Base-by-base conservation (phyloP, 208 protist genomes). In the Crithidia bombi region DNA sequence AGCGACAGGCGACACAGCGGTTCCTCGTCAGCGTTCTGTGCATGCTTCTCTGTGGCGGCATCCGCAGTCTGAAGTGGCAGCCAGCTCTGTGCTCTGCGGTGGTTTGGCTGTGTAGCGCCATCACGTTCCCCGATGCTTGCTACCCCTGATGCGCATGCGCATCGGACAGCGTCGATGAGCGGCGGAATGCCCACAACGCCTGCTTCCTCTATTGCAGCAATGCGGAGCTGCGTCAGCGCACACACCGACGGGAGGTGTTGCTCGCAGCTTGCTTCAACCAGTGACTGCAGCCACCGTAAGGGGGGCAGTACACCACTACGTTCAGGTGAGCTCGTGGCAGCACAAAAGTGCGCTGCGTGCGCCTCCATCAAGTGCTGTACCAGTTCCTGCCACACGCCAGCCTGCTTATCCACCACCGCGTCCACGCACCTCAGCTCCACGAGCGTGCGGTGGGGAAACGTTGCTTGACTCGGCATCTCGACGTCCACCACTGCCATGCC, bases 341-440 rank as follows among this genome's bases (percentile, higher is more conserved):
- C 30, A 38, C 3, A 0, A 6, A 38, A 33, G 0, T 39, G 26
- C 28, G 4, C 3, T 1, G 43, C 25, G 28, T 68, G 63, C n/a
- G 2, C 21, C 33, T 33, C 28, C 26, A 49, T 26, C 6, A 68
- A 21, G 50, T 58, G 63, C 17, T 15, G 50, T 0, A 41, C 25
- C 5, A 68, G 46, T 23, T 54, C 35, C n/a, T 62, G 65, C 65
- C 65, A 70, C 26, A 62, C 55, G 3, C 14, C 6, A 2, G 52
- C 19, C n/a, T 54, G 41, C 32, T 39, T 26, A n/a, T 36, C 38
- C 5, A 14, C 39, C 2, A 70, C 65, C 5, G 33, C 17, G 44
- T 70, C 65, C 0, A 63, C 55, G 21, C 65, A 70, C 10, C 50
- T 35, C 51, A 70, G 28, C 38, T 63, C 65, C 25, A 70, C 32